Conservation (phyloP, 768 basidiomycete species). For the Kondoa malvinella region DNA sequence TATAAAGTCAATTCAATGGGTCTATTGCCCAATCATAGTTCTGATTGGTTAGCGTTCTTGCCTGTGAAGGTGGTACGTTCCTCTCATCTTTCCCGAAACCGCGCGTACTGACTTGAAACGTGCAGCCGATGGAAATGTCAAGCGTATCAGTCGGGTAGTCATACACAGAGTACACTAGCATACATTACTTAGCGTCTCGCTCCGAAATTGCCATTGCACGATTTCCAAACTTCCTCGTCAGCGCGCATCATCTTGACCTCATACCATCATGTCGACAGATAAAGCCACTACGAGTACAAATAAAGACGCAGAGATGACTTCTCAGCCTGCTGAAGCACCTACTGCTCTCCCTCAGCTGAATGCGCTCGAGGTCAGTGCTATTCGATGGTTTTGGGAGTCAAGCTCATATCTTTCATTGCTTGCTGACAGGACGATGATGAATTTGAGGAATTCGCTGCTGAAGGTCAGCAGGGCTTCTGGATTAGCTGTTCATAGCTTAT, state of each 20-base stretch:
- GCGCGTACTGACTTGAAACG: neutral
- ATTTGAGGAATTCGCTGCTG: slow-evolving; percentile 23
- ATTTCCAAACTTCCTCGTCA: too few species aligned
- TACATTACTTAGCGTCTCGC: too few species aligned
- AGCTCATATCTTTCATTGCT: neutral
- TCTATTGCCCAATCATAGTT: slow-evolving; percentile 22
- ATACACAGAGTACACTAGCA: neutral
- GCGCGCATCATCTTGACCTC: neutral
- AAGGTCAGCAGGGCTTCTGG: neutral
- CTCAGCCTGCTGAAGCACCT: neutral
- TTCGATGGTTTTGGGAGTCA: neutral
- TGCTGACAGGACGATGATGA: slow-evolving; percentile 27
- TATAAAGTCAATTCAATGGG: slow-evolving; percentile 28
- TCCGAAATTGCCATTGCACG: too few species aligned
- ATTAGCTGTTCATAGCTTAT: neutral
- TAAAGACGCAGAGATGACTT: neutral
- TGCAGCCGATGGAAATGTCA: slow-evolving; percentile 2
- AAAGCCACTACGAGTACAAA: neutral
- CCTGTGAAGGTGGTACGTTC: neutral
- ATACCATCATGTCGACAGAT: neutral
- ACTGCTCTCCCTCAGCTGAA: slow-evolving; percentile 16
- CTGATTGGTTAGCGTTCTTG: slow-evolving; percentile 23
- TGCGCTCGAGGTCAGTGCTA: slow-evolving; percentile 11
- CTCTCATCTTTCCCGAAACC: neutral
- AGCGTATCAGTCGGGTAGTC: neutral